Conservation (phyloP, 805 yeast genomes). For the Cyberlindnera americana region DNA sequence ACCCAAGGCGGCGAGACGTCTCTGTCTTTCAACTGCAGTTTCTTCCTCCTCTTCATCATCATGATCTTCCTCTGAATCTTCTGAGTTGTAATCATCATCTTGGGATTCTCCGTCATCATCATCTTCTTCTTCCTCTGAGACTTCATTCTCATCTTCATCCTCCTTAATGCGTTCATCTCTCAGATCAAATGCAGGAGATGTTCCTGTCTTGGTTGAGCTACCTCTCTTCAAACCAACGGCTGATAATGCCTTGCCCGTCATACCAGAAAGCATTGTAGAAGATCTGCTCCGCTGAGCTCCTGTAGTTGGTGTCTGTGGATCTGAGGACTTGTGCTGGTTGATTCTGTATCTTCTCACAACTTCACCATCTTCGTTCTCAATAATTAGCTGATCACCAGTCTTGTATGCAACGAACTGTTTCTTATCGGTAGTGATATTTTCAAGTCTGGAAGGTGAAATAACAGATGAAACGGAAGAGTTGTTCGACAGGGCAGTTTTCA, state of each 20-base stretch:
- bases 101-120: constrained; percentile 14
- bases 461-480: constrained; percentile 22
- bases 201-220: background rate
- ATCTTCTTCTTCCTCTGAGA: constrained; percentile 2
- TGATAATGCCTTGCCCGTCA: constrained; percentile 41
- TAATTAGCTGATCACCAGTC: constrained; percentile 69
- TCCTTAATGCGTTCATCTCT: background rate
- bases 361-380: constrained; percentile 92
- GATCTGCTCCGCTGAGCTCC: constrained; percentile 25
- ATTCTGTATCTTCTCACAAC: constrained; percentile 78
- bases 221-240: constrained; percentile 48
- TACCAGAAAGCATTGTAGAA: constrained; percentile 33
- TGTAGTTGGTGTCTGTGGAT: background rate
- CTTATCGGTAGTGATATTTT: constrained; percentile 3
- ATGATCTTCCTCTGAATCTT: too few species aligned
- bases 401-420: constrained; percentile 62
- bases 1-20: constrained; percentile 22
- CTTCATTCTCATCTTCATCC: constrained; percentile 3
- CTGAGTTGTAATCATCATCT: constrained; percentile 22
- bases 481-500: constrained; percentile 13
- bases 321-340: constrained; percentile 44
- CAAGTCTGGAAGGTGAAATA: constrained; percentile 16
- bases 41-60: constrained; percentile 23
- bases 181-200: constrained; percentile 1
- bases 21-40: constrained; percentile 20